Conservation (phyloP, 2,329 filamentous ascomycete species). For the Colletotrichum acutatum region DNA sequence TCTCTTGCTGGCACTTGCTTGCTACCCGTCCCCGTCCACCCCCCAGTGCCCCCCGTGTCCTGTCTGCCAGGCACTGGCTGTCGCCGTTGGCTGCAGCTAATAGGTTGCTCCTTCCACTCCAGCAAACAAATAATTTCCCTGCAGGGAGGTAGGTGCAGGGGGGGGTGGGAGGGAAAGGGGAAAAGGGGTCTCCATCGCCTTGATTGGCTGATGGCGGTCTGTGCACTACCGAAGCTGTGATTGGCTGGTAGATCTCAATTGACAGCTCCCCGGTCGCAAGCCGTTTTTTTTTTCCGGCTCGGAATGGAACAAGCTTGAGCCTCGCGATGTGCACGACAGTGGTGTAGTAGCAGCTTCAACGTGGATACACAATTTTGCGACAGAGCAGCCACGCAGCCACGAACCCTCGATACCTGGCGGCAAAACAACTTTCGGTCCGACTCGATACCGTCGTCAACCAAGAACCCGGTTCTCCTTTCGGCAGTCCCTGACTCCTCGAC, state of each 20-base stretch:
- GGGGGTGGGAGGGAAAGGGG: slow-evolving; percentile 51
- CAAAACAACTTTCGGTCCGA: not conserved
- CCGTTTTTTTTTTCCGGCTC: slow-evolving; percentile 25
- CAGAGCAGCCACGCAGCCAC: not conserved
- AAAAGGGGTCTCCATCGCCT: slow-evolving; percentile 39
- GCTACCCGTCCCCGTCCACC: slow-evolving; percentile 16
- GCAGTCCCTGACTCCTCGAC: not conserved
- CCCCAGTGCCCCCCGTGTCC: slow-evolving; percentile 16
- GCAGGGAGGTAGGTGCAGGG: slow-evolving; percentile 52
- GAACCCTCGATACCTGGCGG: not conserved
- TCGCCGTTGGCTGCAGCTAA: slow-evolving; percentile 36
- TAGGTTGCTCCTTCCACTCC: slow-evolving; percentile 47
- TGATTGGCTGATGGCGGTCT: slow-evolving; percentile 31
- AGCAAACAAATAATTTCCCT: slow-evolving; percentile 63
- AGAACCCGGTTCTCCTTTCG: too few species aligned
- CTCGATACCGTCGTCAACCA: not conserved
- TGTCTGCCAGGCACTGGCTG: slow-evolving; percentile 32
- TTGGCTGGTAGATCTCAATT: slow-evolving; percentile 36
- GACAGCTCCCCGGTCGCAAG: slow-evolving; percentile 26
- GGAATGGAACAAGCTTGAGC: slow-evolving; percentile 19
- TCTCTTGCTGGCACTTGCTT: slow-evolving; percentile 44
- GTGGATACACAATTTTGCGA: not conserved
- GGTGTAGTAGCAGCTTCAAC: slow-evolving; percentile 1
- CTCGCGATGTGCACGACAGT: slow-evolving; percentile 22
- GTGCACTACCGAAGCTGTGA: slow-evolving; percentile 27